These are phyloP conservation scores for Colletotrichum magnum DNA, from an alignment of 2,329 filamentous ascomycete species.

Conservation along the genomic window DNA sequence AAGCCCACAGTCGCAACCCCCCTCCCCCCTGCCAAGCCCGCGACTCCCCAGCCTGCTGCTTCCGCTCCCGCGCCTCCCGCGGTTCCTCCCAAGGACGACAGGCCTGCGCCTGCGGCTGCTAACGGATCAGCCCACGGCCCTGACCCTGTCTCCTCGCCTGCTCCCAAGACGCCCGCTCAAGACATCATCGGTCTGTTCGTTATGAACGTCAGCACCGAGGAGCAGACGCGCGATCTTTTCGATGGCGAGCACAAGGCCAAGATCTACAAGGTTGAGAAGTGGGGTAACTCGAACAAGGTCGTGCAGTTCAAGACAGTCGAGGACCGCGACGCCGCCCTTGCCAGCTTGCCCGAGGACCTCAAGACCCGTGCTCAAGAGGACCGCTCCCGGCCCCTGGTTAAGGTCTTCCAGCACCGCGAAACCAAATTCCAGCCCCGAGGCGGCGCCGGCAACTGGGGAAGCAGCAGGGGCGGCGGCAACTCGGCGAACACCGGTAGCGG, in stretches of 20 bases:
- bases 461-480: conserved; percentile 73
- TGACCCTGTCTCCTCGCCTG: conserved; percentile 70
- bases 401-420: conserved; percentile 83
- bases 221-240: conserved; percentile 87
- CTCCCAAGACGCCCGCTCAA: conserved; percentile 72
- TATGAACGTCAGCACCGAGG: conserved; percentile 85
- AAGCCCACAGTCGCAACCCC: conserved; percentile 60
- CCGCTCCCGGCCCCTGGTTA: conserved; percentile 84
- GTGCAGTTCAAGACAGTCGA: conserved; percentile 86
- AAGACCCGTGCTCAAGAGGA: conserved; percentile 81
- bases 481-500: conserved; percentile 73
- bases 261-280: conserved; percentile 84
- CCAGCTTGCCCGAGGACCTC: conserved; percentile 80
- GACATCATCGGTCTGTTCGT: conserved; percentile 90
- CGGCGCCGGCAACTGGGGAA: conserved; percentile 77
- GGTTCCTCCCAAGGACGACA: conserved; percentile 73
- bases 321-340: conserved; percentile 85
- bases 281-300: conserved; percentile 84
- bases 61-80: conserved; percentile 56
- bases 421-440: conserved; percentile 72
- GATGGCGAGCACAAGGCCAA: conserved; percentile 86
- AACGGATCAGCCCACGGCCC: conserved; percentile 69
- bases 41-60: conserved; percentile 65
- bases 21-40: conserved; percentile 55
- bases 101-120: conserved; percentile 56